Percentiles rank a stretch among this genome's conserved stretches.
Evolutionary conservation across 371 early-diverging fungal genomes (phyloP).

Genomic region (Coemansia sp.): DNA sequence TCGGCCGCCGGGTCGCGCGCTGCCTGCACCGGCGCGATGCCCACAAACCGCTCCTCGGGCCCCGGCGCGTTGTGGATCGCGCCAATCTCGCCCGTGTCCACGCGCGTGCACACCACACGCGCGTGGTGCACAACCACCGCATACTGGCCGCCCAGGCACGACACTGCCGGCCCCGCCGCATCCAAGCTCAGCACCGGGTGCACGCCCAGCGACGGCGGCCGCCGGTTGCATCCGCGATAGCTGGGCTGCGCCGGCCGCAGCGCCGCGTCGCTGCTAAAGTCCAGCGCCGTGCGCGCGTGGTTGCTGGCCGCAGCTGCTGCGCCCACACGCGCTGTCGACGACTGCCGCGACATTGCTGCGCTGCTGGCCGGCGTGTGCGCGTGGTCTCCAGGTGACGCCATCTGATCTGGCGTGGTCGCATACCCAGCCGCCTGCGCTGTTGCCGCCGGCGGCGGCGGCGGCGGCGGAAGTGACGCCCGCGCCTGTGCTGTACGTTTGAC

Average conservation of each 20-base stretch:
- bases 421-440: slow-evolving; percentile 4
- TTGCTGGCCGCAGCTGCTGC: slow-evolving; percentile 7
- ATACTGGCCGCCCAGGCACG: slow-evolving; percentile 35
- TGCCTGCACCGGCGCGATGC: slow-evolving; percentile 32
- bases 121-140: slow-evolving; percentile 36
- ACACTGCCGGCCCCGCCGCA: slow-evolving; percentile 14
- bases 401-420: neutral
- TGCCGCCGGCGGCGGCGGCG: slow-evolving; percentile 19
- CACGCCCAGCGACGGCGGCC: slow-evolving; percentile 35
- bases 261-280: slow-evolving; percentile 30
- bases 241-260: slow-evolving; percentile 25
- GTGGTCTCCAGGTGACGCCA: neutral
- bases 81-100: slow-evolving; percentile 43
- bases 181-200: slow-evolving; percentile 38
- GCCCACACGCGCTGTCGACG: neutral
- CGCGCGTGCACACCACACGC: slow-evolving; percentile 41
- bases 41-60: slow-evolving; percentile 43
- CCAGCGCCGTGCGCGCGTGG: slow-evolving; percentile 32
- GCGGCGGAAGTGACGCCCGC: slow-evolving; percentile 23
- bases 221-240: slow-evolving; percentile 24
- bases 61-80: slow-evolving; percentile 48
- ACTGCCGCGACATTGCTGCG: slow-evolving; percentile 2
- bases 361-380: neutral
- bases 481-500: neutral
- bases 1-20: slow-evolving; percentile 20